Evolutionary conservation across 2,329 filamentous ascomycete genomes (phyloP).

Genomic region (Alternaria brassicicola): DNA sequence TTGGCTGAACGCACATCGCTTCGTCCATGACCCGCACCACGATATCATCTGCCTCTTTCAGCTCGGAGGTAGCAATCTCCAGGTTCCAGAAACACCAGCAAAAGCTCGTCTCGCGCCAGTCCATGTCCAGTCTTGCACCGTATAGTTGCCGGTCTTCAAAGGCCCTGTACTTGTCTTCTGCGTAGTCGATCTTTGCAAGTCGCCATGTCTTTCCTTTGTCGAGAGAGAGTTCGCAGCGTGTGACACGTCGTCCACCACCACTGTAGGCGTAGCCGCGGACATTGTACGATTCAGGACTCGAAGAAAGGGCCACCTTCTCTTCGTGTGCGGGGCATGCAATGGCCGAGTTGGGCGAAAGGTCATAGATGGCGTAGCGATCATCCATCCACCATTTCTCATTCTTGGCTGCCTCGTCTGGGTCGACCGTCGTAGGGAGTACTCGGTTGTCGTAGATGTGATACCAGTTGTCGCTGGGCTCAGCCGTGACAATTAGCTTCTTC

Average conservation of each 20-base stretch:
- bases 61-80: constrained; percentile 66
- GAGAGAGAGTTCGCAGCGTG: constrained; percentile 80
- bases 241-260: constrained; percentile 83
- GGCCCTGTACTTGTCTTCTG: constrained; percentile 82
- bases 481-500: constrained; percentile 78
- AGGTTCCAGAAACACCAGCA: constrained; percentile 94
- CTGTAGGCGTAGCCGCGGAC: constrained; percentile 85
- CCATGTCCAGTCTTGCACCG: constrained; percentile 79
- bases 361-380: constrained; percentile 90
- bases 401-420: constrained; percentile 77
- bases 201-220: constrained; percentile 83
- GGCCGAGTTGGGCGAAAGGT: constrained; percentile 85
- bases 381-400: constrained; percentile 82
- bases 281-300: constrained; percentile 62
- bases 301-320: constrained; percentile 64
- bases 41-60: constrained; percentile 71
- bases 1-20: constrained; percentile 80
- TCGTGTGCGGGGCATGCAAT: constrained; percentile 80
- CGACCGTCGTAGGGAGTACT: constrained; percentile 84
- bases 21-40: constrained; percentile 90
- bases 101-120: constrained; percentile 80
- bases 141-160: constrained; percentile 69
- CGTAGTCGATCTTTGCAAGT: constrained; percentile 77
- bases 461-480: constrained; percentile 85
- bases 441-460: constrained; percentile 95